Base-by-base conservation (phyloP, 345 rosid species). In the Mangifera indica region DNA sequence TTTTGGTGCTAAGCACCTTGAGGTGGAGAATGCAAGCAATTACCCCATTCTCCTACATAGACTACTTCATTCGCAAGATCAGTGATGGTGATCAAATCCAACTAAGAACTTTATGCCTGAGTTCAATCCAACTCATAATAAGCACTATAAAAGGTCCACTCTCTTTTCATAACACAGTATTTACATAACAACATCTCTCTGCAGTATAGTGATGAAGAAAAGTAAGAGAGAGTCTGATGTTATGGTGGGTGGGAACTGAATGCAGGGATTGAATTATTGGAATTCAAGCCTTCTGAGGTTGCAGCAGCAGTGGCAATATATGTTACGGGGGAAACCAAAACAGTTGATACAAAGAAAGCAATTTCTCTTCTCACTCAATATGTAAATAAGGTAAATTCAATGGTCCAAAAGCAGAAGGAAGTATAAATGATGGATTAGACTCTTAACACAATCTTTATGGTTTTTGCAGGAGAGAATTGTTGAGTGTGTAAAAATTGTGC, bases 231-330 rank as follows among this genome's bases (percentile, higher is more conserved):
- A 60, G 21, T 57, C 75, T 83, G 75, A 82, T 78, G 61, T 63
- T 51, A 68, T 79, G 81, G 77, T 82, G 77, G 86, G 81, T 83
- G 87, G 78, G 60, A 78, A 80, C 69, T 81, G 48, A 83, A 74
- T 85, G 87, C 89, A 90, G 95, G 85, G 69, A 82, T 85, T 78
- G 85, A 90, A 76, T 81, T 86, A 51, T 77, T 90, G 84, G 92
- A 85, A 79, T 90, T 83, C 81, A 86, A 83, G 86, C 86, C 95
- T 53, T 90, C 92, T 42, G 95, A 90, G 74, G 73, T 90, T 65
- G 92, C 95, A 79, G 95, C 92, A n/a, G 92, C 92, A 48, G 91
- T 86, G 84, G 87, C 89, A n/a, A 68, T 85, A 57, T 80, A 85
- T 75, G 77, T 78, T 67, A 78, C 68, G 32, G 78, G 70, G 62